phyloP scores from a whole-genome alignment of 1,284 basidiomycete genomes.

The Xerocomus minutiporus region DNA sequence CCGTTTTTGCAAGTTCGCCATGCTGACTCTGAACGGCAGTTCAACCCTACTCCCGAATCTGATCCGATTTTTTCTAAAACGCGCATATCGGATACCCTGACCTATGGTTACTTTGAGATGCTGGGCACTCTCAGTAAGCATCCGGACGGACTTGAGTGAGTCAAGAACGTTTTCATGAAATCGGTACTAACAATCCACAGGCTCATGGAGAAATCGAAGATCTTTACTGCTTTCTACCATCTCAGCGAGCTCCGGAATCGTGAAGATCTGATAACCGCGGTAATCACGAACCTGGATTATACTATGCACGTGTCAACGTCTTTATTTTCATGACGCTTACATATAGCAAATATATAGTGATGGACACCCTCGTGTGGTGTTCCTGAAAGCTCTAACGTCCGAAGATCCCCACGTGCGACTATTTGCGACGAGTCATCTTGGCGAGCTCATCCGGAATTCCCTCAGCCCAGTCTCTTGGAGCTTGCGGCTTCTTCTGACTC shows the following conservation, averaged over 20 bases:
- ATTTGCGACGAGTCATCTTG: slow-evolving; percentile 86
- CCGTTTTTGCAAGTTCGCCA: not conserved
- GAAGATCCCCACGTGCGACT: slow-evolving; percentile 85
- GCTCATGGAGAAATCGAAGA: slow-evolving; percentile 84
- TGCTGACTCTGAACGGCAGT: slow-evolving; percentile 38
- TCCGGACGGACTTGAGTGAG: slow-evolving; percentile 85
- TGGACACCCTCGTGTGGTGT: slow-evolving; percentile 85
- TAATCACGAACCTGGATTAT: slow-evolving; percentile 92
- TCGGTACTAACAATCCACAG: slow-evolving; percentile 38
- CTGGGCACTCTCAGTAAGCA: slow-evolving; percentile 86
- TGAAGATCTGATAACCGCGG: slow-evolving; percentile 87
- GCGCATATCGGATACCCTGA: slow-evolving; percentile 79
- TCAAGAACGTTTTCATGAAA: slow-evolving; percentile 14
- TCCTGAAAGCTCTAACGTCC: slow-evolving; percentile 92
- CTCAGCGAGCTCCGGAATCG: slow-evolving; percentile 86
- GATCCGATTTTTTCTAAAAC: slow-evolving; percentile 86
- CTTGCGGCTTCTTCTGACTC: slow-evolving; percentile 84
- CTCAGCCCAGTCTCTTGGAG: slow-evolving; percentile 75
- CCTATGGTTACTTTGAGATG: slow-evolving; percentile 95
- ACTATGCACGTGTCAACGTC: slow-evolving; percentile 55
- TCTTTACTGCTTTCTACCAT: slow-evolving; percentile 95
- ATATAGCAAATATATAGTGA: slow-evolving; percentile 50
- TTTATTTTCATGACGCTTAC: not conserved
- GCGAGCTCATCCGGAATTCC: slow-evolving; percentile 68
- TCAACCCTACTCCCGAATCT: slow-evolving; percentile 59